phyloP scores from a whole-genome alignment of 371 early-diverging fungal genomes.

The Funneliformis caledonium region DNA sequence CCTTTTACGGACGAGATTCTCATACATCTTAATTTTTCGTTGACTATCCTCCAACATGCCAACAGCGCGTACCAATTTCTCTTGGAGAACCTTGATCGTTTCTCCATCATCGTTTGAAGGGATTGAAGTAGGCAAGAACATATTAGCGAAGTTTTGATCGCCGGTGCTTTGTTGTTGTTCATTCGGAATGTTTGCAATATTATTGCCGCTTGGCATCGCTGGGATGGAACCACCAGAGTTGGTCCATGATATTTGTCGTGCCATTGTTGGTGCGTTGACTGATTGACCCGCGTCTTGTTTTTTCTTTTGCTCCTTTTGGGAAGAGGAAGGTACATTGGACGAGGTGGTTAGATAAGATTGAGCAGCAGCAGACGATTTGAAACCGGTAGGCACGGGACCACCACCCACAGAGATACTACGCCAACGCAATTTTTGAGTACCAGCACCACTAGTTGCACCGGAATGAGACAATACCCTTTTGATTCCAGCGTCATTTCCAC shows the following conservation, averaged over 20 bases:
- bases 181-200: neutral
- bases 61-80: constrained; percentile 27
- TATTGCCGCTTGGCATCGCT: neutral
- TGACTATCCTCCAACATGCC: constrained; percentile 36
- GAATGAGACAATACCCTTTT: constrained; percentile 9
- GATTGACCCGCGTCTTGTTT: neutral
- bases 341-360: neutral
- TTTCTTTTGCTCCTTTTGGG: neutral
- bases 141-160: neutral
- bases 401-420: constrained; percentile 35
- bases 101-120: constrained; percentile 12
- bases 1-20: constrained; percentile 25
- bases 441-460: neutral
- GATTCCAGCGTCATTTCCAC: neutral
- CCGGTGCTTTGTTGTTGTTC: neutral
- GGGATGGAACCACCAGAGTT: neutral
- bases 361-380: neutral
- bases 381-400: neutral
- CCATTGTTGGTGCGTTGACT: neutral
- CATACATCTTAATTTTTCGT: constrained; percentile 18
- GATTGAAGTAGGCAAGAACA: constrained; percentile 15
- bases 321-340: neutral
- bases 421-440: constrained; percentile 29
- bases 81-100: neutral
- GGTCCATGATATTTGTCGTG: neutral